phyloP scores from a whole-genome alignment of 345 rosid species.

The Eucalyptus shirleyi region DNA sequence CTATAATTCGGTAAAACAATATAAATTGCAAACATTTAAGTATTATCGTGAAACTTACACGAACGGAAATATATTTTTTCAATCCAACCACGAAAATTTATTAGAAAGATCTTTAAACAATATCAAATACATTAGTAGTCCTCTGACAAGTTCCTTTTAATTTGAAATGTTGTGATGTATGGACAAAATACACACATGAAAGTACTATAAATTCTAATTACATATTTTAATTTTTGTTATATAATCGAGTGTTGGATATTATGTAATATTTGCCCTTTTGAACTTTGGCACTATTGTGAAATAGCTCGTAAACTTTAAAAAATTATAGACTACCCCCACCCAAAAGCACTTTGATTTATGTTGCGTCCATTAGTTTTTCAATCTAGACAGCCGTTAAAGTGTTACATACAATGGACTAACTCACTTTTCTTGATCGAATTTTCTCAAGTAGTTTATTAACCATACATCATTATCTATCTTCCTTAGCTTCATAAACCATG shows the following conservation, averaged over 20 bases:
- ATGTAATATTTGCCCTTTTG: neutral
- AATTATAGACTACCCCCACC: neutral
- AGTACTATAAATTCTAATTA: neutral
- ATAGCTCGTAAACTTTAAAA: neutral
- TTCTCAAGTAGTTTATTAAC: neutral
- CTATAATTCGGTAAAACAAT: neutral
- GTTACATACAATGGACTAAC: neutral
- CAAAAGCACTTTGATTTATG: neutral
- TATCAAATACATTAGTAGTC: neutral
- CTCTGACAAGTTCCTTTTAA: neutral
- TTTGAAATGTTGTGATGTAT: neutral
- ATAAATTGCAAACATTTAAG: too few species aligned
- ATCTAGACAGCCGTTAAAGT: neutral
- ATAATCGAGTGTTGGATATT: neutral
- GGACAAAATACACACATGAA: too few species aligned
- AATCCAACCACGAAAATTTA: too few species aligned
- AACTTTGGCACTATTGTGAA: neutral
- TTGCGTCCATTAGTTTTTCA: neutral
- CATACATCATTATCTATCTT: neutral
- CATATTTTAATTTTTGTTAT: fast-evolving
- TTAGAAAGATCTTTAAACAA: neutral
- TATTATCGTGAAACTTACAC: fast-evolving
- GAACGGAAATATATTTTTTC: neutral
- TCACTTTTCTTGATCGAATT: neutral
- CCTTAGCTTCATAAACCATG: neutral